These are phyloP conservation scores for Candida andamanensis DNA, from an alignment of 805 yeast genomes.

Conservation along the genomic window DNA sequence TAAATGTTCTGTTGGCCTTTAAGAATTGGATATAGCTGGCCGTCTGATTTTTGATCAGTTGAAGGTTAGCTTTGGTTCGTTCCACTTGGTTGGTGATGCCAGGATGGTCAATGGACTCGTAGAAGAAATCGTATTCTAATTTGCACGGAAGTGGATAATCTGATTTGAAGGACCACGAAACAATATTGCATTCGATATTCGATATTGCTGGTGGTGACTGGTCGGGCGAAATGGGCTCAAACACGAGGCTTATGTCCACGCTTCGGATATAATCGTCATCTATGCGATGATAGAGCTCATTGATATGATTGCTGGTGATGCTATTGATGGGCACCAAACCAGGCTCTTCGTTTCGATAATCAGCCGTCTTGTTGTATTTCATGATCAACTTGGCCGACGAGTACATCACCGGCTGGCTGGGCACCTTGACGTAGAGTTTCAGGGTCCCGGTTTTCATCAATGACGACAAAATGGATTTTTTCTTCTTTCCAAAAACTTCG, in stretches of 20 bases:
- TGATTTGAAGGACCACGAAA: constrained; percentile 37
- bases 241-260: constrained; percentile 24
- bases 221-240: constrained; percentile 18
- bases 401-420: constrained; percentile 29
- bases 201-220: constrained; percentile 30
- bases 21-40: constrained; percentile 29
- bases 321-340: constrained; percentile 15
- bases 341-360: constrained; percentile 6
- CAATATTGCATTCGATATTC: constrained; percentile 30
- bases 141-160: constrained; percentile 38
- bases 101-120: constrained; percentile 14
- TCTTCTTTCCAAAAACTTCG: constrained; percentile 30
- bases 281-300: constrained; percentile 26
- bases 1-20: constrained; percentile 25
- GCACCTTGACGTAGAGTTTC: constrained; percentile 29
- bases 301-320: constrained; percentile 19
- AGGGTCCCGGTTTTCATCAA: constrained; percentile 29
- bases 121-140: constrained; percentile 38
- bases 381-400: constrained; percentile 33
- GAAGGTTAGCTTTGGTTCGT: constrained; percentile 31
- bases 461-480: constrained; percentile 31
- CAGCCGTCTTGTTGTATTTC: constrained; percentile 26
- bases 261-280: constrained; percentile 16
- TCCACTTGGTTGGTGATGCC: constrained; percentile 22
- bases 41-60: constrained; percentile 28